A percentile compares a stretch with the other conserved stretches of the same genome.
Evolutionary conservation across 768 basidiomycete species (phyloP).

Genomic region (Lentinula sp.): DNA sequence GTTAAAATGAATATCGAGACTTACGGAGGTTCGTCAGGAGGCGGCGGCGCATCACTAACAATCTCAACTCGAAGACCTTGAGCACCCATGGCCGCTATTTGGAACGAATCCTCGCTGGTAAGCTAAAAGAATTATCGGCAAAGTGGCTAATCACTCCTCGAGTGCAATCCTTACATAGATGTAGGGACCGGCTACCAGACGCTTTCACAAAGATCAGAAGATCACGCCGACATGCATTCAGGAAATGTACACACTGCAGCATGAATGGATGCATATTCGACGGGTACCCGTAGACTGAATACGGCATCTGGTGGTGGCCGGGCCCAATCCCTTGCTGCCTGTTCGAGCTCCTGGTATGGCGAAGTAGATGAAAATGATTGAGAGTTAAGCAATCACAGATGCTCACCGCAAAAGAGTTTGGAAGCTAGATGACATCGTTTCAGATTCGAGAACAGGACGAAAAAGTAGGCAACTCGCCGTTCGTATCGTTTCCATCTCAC

Average conservation of each 20-base stretch:
- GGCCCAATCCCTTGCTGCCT: constrained; percentile 77
- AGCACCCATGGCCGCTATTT: constrained; percentile 81
- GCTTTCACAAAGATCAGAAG: constrained; percentile 35
- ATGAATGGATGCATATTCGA: constrained; percentile 82
- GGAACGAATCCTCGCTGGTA: constrained; percentile 81
- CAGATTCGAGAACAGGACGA: constrained; percentile 8
- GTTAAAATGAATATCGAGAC: constrained; percentile 18
- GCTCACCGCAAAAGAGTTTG: constrained; percentile 57
- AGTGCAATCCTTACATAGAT: constrained; percentile 58
- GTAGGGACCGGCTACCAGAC: constrained; percentile 74
- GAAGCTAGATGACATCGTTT: constrained; percentile 42
- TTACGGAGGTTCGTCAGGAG: constrained; percentile 79
- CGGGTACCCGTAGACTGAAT: constrained; percentile 74
- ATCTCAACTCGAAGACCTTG: constrained; percentile 83
- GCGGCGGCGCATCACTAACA: constrained; percentile 79
- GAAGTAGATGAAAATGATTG: constrained; percentile 1
- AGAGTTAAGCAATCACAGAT: not conserved
- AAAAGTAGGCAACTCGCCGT: constrained; percentile 36
- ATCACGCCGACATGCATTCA: constrained; percentile 3
- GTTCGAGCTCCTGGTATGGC: constrained; percentile 63
- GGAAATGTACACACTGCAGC: constrained; percentile 55
- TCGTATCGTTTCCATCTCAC: constrained; percentile 82
- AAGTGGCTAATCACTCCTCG: constrained; percentile 5
- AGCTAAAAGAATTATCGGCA: constrained; percentile 36
- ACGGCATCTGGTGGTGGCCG: constrained; percentile 77